Evolutionary conservation across 164 flowering plant genomes (phyloP).

Genomic region (Protea cynaroides): DNA sequence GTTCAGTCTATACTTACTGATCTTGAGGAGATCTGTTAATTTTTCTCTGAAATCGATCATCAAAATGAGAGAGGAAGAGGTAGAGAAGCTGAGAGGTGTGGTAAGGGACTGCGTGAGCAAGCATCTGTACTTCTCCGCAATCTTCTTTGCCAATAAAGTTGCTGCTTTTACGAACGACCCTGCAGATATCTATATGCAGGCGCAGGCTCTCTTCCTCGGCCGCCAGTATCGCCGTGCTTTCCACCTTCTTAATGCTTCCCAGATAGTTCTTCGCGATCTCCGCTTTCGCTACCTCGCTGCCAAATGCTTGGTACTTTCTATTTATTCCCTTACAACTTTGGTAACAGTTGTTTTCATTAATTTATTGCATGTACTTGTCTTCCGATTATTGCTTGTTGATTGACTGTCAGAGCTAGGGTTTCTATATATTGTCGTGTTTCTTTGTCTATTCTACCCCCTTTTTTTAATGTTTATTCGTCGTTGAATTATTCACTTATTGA

Average conservation of each 20-base stretch:
- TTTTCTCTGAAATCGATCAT: not conserved
- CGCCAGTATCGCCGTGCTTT: constrained; percentile 33
- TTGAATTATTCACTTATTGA: not conserved
- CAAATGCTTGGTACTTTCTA: too few species aligned
- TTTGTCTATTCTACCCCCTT: not conserved
- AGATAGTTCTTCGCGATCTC: constrained; percentile 79
- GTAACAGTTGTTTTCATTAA: not conserved
- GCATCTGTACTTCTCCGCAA: constrained; percentile 95
- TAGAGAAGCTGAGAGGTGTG: constrained; percentile 85
- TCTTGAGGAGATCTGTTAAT: too few species aligned
- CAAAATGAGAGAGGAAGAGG: constrained; percentile 65
- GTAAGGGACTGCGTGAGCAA: constrained; percentile 95
- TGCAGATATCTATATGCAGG: constrained; percentile 95
- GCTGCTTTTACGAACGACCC: constrained; percentile 89
- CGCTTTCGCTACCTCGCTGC: constrained; percentile 95
- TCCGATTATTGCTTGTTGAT: not conserved
- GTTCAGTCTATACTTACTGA: too few species aligned
- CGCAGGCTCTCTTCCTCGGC: constrained; percentile 61
- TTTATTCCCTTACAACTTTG: constrained; percentile 55
- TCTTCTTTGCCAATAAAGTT: constrained; percentile 95
- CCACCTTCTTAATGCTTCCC: constrained; percentile 85
- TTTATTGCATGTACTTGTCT: too few species aligned
- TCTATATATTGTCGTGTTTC: not conserved
- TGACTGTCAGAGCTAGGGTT: not conserved
- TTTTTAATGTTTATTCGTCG: too few species aligned